Base-by-base conservation (phyloP, 2,329 filamentous ascomycete species). In the Pseudopyrenochaeta lycopersici region DNA sequence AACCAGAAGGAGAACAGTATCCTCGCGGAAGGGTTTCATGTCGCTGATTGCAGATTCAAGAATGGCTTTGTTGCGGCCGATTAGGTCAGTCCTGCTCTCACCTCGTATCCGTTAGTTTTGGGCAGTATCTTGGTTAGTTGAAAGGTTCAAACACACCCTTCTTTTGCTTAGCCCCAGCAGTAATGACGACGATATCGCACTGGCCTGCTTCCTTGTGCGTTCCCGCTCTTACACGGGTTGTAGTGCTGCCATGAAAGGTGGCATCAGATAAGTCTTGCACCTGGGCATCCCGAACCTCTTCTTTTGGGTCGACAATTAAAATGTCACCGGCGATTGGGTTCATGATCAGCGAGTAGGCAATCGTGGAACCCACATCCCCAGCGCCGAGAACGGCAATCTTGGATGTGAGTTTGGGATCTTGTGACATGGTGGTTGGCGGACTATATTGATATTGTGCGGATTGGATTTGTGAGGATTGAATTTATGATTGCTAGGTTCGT, bases 291-390 rank as follows among this genome's bases (percentile, higher is more conserved):
- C 64, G 35, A 1, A 67, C 58, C 33, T 63, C 60, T 29, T 65
- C 62, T 30, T 67, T 57, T 15, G 64, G 63, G 11, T 67, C 64
- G 12, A 67, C 49, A 12, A 67, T 41, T 2, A 65, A 27, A 23
- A 67, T 64, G 1, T 65, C 62, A 15, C 58, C 53, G 2, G 64
- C 62, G 0, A 62, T 52, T 0, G 60, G 56, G 43, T 65, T 62
- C 50, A 67, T 53, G 53, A 67, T 64, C n/a, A 67, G 56, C 7
- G 60, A 64, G 53, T 62, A 65, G 17, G 64, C 62, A 12, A 67
- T 64, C 0, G 64, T 67, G 4, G 64, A 60, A 23, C 64, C 64
- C 6, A 67, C 64, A 42, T 65, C 58, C 30, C 64, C 64, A 7
- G 64, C 64, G 42, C 64, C 62, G 44, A 65, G 53, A 14, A 67